phyloP scores from a whole-genome alignment of 2,329 filamentous ascomycete genomes.

The Venturia asperata region DNA sequence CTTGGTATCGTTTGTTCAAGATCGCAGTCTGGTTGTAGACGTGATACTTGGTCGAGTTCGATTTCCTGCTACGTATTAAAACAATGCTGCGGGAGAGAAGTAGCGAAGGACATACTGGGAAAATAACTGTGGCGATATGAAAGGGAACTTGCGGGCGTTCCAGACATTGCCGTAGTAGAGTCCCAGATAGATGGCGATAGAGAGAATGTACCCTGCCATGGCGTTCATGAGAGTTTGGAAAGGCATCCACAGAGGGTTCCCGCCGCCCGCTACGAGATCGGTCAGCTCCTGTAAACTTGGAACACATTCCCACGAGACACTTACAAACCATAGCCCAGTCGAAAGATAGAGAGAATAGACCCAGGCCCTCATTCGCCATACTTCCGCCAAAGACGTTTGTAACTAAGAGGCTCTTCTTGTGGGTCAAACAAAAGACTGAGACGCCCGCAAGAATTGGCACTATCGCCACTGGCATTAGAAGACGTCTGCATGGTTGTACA shows the following conservation, averaged over 20 bases:
- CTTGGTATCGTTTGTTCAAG: constrained; percentile 18
- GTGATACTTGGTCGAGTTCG: constrained; percentile 20
- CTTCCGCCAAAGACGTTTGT: constrained; percentile 20
- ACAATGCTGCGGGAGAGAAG: background rate
- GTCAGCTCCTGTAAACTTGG: background rate
- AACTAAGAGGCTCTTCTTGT: constrained; percentile 19
- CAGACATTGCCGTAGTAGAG: constrained; percentile 20
- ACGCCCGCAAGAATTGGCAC: constrained; percentile 19
- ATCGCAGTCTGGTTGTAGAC: constrained; percentile 21
- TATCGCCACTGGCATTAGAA: background rate
- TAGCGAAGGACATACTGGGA: constrained; percentile 12
- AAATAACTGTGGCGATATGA: constrained; percentile 21
- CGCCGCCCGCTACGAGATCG: constrained; percentile 23
- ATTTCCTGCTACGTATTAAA: constrained; percentile 21
- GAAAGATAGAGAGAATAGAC: constrained; percentile 36
- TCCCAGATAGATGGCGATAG: constrained; percentile 23
- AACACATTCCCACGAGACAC: background rate
- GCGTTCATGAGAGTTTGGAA: constrained; percentile 19
- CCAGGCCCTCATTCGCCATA: constrained; percentile 20
- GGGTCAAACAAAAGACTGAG: constrained; percentile 20
- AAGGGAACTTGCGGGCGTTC: constrained; percentile 20
- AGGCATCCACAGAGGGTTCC: constrained; percentile 18
- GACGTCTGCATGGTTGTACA: background rate
- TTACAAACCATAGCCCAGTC: constrained; percentile 31
- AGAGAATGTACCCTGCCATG: constrained; percentile 18